These are phyloP conservation scores for Suillus decipiens DNA, from an alignment of 768 basidiomycete species.

Conservation along the genomic window DNA sequence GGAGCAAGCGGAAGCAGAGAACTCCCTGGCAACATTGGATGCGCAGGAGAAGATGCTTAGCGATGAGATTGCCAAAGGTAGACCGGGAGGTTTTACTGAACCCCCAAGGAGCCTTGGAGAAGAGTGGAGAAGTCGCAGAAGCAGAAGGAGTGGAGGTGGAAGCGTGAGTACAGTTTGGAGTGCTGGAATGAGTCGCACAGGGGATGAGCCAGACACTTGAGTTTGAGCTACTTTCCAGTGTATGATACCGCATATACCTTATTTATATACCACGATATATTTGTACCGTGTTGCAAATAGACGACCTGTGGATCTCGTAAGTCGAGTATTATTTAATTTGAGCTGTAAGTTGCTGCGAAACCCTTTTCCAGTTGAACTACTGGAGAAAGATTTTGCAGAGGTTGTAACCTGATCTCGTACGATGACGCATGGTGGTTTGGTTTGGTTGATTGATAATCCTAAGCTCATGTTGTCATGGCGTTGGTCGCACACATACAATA, in stretches of 20 bases:
- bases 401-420: background rate
- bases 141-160: conserved; percentile 53
- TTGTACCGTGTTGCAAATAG: conserved; percentile 1
- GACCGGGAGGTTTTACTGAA: conserved; percentile 77
- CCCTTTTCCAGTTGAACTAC: background rate
- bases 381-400: background rate
- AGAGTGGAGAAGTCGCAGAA: conserved; percentile 58
- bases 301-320: background rate
- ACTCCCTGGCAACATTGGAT: conserved; percentile 75
- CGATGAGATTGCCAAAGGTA: conserved; percentile 76
- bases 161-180: conserved; percentile 86
- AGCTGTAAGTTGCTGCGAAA: background rate
- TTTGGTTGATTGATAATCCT: too few relatives aligned
- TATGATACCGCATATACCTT: conserved; percentile 21
- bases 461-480: background rate
- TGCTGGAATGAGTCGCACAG: conserved; percentile 74
- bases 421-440: background rate
- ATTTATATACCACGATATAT: conserved; percentile 3
- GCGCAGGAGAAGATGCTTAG: conserved; percentile 73
- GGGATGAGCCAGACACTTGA: conserved; percentile 44
- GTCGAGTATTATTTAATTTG: background rate
- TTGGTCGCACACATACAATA: background rate
- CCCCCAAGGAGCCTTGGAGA: conserved; percentile 44
- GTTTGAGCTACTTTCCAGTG: conserved; percentile 9
- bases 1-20: conserved; percentile 78